These are phyloP conservation scores for Paraleonurus japonicus DNA, from an alignment of 257 asterid genomes.

Conservation along the genomic window DNA sequence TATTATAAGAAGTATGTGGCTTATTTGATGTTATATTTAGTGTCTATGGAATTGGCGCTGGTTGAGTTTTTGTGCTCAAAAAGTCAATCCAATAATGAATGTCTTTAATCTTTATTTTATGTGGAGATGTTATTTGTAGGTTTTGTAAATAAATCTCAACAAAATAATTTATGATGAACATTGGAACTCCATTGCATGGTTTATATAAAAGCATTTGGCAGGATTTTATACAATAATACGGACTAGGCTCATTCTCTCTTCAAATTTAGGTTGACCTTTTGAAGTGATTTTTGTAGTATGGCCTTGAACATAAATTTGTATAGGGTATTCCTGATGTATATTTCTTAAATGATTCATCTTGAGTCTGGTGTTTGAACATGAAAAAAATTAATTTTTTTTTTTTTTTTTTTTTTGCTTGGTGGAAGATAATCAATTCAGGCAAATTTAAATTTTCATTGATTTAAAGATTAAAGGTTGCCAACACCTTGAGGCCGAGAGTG, in stretches of 20 bases:
- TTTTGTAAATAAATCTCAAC: conserved; percentile 12
- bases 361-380: not conserved
- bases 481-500: conserved; percentile 2
- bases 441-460: not conserved
- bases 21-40: not conserved
- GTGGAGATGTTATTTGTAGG: not conserved
- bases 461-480: not conserved
- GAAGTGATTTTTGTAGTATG: not conserved
- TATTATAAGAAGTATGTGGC: not conserved
- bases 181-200: not conserved
- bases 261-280: not conserved
- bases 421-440: not conserved
- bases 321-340: not conserved
- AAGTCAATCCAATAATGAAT: not conserved
- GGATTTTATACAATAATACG: not conserved
- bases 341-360: not conserved
- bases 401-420: not conserved
- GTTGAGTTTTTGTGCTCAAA: not conserved
- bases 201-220: conserved; percentile 1
- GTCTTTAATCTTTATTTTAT: not conserved
- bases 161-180: not conserved
- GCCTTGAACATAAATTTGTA: not conserved
- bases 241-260: not conserved
- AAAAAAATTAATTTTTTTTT: not conserved
- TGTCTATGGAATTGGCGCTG: not conserved